Percentiles rank a stretch among this genome's conserved stretches.
phyloP scores from a whole-genome alignment of 2,329 filamentous ascomycete genomes.

The Alternaria incomplexa region DNA sequence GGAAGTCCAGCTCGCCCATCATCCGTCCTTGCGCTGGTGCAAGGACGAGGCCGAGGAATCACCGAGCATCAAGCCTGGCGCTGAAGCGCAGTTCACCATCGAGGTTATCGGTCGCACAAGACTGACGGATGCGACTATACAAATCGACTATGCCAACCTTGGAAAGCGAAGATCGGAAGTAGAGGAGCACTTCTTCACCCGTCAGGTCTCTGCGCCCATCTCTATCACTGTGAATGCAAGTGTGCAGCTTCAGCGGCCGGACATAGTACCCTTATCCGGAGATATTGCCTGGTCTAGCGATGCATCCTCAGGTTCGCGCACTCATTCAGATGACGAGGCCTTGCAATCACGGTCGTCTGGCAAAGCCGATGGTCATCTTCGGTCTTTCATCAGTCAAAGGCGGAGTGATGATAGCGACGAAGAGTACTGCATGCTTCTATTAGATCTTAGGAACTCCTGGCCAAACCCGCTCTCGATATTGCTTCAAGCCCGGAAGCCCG shows the following conservation, averaged over 20 bases:
- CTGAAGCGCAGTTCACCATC: constrained; percentile 75
- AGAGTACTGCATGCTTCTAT: constrained; percentile 77
- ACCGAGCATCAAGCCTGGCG: constrained; percentile 68
- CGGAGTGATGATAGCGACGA: constrained; percentile 52
- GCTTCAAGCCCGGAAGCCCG: constrained; percentile 55
- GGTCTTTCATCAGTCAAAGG: constrained; percentile 53
- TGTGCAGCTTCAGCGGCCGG: constrained; percentile 79
- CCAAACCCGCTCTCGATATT: constrained; percentile 76
- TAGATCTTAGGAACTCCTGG: constrained; percentile 91
- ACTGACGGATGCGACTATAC: constrained; percentile 76
- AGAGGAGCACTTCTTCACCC: constrained; percentile 78
- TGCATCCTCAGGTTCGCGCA: neutral
- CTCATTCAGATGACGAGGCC: neutral
- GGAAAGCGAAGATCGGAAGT: constrained; percentile 72
- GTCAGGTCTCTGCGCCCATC: constrained; percentile 80
- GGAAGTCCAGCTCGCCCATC: constrained; percentile 77
- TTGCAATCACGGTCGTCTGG: constrained; percentile 1
- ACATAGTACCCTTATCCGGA: constrained; percentile 75
- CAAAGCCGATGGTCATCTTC: constrained; percentile 51
- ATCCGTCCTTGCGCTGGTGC: constrained; percentile 64
- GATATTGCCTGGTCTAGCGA: constrained; percentile 68
- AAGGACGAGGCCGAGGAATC: constrained; percentile 54
- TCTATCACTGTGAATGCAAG: constrained; percentile 92
- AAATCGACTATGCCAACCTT: constrained; percentile 87
- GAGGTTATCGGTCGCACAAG: constrained; percentile 88